A percentile compares a stretch with the other conserved stretches of the same genome.
Evolutionary conservation across 2,329 filamentous ascomycete species (phyloP).

Genomic region (Penicillium griseofulvum): DNA sequence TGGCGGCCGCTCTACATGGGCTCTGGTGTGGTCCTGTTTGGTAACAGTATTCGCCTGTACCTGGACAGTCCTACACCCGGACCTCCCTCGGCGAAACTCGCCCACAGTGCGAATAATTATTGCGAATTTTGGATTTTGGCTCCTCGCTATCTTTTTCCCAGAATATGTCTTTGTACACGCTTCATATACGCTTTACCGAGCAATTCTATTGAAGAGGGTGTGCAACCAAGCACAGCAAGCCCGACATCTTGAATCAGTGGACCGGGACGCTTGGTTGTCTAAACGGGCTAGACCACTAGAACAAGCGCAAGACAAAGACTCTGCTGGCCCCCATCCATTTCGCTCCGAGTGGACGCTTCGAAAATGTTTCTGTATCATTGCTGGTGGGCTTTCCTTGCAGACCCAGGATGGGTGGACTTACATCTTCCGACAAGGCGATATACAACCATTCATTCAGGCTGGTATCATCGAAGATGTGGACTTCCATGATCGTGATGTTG

Average conservation of each 20-base stretch:
- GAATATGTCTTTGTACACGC: not conserved
- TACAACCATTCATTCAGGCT: slow-evolving; percentile 10
- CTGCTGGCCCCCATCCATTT: not conserved
- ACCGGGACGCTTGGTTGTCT: not conserved
- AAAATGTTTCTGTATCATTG: not conserved
- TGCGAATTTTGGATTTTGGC: not conserved
- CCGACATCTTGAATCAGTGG: not conserved
- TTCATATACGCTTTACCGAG: not conserved
- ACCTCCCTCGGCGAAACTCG: not conserved
- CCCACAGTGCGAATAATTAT: not conserved
- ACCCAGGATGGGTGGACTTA: slow-evolving; percentile 11
- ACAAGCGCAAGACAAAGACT: not conserved
- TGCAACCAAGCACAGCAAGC: not conserved
- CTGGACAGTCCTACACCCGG: not conserved
- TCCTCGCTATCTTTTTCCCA: not conserved
- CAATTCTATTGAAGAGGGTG: not conserved
- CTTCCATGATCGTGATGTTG: slow-evolving; percentile 7
- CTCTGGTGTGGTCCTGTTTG: not conserved
- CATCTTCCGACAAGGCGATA: not conserved
- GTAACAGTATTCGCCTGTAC: not conserved
- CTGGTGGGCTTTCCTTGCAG: not conserved
- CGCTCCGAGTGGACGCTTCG: not conserved
- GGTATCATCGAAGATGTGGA: slow-evolving; percentile 5
- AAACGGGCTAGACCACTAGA: not conserved
- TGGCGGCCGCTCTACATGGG: not conserved